These are phyloP conservation scores for Monilinia aucupariae DNA, from an alignment of 2,329 filamentous ascomycete species.

Conservation along the genomic window DNA sequence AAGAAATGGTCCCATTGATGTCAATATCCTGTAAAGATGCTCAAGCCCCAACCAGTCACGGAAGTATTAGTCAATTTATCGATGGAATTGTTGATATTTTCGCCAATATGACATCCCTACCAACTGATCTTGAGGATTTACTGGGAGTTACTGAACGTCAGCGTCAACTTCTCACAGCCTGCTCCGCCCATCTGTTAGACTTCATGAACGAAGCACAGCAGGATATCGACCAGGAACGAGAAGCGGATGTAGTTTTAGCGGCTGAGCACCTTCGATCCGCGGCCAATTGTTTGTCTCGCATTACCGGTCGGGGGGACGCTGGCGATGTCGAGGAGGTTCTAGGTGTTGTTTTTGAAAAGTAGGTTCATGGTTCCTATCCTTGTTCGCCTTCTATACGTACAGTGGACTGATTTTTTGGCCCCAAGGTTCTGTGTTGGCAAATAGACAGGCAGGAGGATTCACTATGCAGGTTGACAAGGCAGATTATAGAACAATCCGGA, in stretches of 20 bases:
- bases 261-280: slow-evolving; percentile 83
- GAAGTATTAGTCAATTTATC: slow-evolving; percentile 41
- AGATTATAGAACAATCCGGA: background rate
- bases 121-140: slow-evolving; percentile 71
- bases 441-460: slow-evolving; percentile 17
- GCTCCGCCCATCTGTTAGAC: slow-evolving; percentile 63
- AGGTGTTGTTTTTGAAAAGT: slow-evolving; percentile 98
- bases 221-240: slow-evolving; percentile 35
- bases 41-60: slow-evolving; percentile 45
- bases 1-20: slow-evolving; percentile 41
- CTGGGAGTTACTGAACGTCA: slow-evolving; percentile 89
- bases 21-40: slow-evolving; percentile 69
- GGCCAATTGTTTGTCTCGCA: slow-evolving; percentile 72
- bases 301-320: slow-evolving; percentile 78
- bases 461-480: background rate
- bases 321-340: slow-evolving; percentile 94
- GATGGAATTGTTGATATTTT: slow-evolving; percentile 64
- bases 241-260: slow-evolving; percentile 80
- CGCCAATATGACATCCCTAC: slow-evolving; percentile 62
- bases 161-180: slow-evolving; percentile 70
- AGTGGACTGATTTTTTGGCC: slow-evolving; percentile 13
- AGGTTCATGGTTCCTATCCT: slow-evolving; percentile 3
- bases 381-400: background rate
- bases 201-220: slow-evolving; percentile 58
- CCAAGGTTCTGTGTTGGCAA: slow-evolving; percentile 34